Conservation (phyloP, 306 rosid genomes). For the Luffa aegyptiaca region DNA sequence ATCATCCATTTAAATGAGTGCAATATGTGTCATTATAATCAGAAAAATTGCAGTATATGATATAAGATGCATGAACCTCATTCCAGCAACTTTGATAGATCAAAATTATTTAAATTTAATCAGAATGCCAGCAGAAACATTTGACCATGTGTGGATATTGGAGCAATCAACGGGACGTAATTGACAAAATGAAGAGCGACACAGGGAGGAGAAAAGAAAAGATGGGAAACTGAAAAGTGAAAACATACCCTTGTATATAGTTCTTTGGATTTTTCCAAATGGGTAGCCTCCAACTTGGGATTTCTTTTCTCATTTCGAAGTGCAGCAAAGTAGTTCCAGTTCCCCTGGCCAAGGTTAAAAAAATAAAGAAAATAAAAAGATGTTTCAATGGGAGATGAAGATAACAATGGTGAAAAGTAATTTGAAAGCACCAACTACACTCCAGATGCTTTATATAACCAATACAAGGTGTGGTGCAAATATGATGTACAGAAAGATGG, state of each 20-base stretch:
- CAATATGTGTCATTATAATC: background rate
- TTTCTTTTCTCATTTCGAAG: constrained; percentile 95
- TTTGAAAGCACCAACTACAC: background rate
- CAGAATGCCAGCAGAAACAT: background rate
- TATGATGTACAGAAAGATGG: background rate
- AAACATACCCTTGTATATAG: constrained; percentile 62
- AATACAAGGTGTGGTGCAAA: background rate
- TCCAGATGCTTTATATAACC: background rate
- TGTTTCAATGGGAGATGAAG: background rate
- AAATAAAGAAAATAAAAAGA: background rate
- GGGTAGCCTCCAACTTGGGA: constrained; percentile 98
- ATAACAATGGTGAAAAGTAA: background rate
- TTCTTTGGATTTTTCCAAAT: constrained; percentile 95
- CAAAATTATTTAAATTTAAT: background rate
- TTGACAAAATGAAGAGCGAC: constrained; percentile 8
- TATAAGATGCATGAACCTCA: background rate
- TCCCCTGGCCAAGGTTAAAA: constrained; percentile 55
- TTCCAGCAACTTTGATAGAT: background rate
- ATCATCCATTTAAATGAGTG: background rate
- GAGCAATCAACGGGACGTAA: background rate
- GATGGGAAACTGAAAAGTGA: constrained; percentile 6
- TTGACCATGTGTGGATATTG: background rate
- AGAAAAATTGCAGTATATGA: background rate
- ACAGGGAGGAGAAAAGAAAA: constrained; percentile 8
- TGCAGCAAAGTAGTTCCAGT: constrained; percentile 99